Evolutionary conservation across 495 filamentous ascomycete species (phyloP), one percentile per base, ranked within the genome.

Genomic region (Penicillium maclennaniae): DNA sequence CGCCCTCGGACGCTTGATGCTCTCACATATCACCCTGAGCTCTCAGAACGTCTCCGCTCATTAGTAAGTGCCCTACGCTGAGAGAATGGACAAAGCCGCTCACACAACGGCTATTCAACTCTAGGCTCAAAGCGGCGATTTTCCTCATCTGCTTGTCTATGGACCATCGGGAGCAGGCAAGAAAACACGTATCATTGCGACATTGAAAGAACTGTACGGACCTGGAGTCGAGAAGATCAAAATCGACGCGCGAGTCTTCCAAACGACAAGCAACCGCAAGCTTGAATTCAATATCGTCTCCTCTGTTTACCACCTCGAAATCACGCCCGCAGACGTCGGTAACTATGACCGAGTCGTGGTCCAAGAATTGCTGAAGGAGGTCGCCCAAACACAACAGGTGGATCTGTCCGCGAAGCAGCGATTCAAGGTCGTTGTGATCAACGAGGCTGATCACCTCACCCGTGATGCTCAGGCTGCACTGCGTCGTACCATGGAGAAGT

Each of bases 341-440:
- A 92, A 84, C 62, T 95, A 95, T 60, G 93, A 98, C 69, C 81
- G 93, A 44, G 95, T 98, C 1, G 92, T 98, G 9, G 73, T 98
- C 14, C 95, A 97, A 65, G 92, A 96, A 67, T 77, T 98, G 39
- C 80, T 98, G 27, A 98, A 98, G 69, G 93, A 98, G 70, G 91
- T 97, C 9, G 93, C 95, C 31, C 93, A 98, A 71, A 98, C 93
- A 23, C 95, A 97, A 71, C 95, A 97, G 71, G 95, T 98, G 14
- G 93, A 98, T 67, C 79, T 89, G 51, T 70, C 81, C 7, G 93
- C 95, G 25, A 87, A 84, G 65, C 93, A 98, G 67, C 80, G 84
- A 41, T 98, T 98, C 77, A 98, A 98, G 74, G 90, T 98, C 12
- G 95, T 98, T 2, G 91, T 98, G 34, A 96, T 98, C 77, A 98